Conservation (phyloP, 768 basidiomycete species). For the Amanita fuliginea region DNA sequence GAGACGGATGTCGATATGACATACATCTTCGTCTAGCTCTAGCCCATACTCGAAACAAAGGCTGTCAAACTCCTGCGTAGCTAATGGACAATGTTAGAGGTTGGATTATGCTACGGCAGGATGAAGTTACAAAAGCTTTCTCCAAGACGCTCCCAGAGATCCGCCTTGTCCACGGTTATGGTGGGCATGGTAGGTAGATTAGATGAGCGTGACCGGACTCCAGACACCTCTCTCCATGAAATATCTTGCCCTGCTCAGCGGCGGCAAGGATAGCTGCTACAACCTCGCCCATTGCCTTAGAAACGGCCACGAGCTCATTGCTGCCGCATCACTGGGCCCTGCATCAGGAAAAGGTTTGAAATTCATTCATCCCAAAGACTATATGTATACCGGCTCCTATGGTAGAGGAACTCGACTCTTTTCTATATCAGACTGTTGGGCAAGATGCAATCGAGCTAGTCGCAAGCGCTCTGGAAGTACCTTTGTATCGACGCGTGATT, state of each 20-base stretch:
- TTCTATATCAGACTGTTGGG: conserved; percentile 98
- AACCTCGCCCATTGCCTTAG: conserved; percentile 82
- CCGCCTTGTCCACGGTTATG: conserved; percentile 89
- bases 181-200: conserved; percentile 64
- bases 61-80: conserved; percentile 89
- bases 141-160: conserved; percentile 83
- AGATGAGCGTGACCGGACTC: conserved; percentile 4
- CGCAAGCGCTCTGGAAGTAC: conserved; percentile 75
- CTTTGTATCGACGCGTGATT: conserved; percentile 77
- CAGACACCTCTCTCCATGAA: conserved; percentile 44
- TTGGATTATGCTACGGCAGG: background rate
- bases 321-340: conserved; percentile 83
- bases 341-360: conserved; percentile 72
- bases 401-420: conserved; percentile 97
- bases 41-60: conserved; percentile 96
- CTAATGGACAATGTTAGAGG: conserved; percentile 29
- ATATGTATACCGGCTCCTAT: conserved; percentile 10
- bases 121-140: conserved; percentile 59
- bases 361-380: conserved; percentile 6
- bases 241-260: conserved; percentile 89
- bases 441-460: conserved; percentile 87
- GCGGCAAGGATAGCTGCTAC: conserved; percentile 97
- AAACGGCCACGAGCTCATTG: conserved; percentile 81
- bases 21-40: conserved; percentile 95
- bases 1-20: conserved; percentile 16